Base-by-base conservation (phyloP, 2,329 filamentous ascomycete genomes). In the Aureobasidium sp. region DNA sequence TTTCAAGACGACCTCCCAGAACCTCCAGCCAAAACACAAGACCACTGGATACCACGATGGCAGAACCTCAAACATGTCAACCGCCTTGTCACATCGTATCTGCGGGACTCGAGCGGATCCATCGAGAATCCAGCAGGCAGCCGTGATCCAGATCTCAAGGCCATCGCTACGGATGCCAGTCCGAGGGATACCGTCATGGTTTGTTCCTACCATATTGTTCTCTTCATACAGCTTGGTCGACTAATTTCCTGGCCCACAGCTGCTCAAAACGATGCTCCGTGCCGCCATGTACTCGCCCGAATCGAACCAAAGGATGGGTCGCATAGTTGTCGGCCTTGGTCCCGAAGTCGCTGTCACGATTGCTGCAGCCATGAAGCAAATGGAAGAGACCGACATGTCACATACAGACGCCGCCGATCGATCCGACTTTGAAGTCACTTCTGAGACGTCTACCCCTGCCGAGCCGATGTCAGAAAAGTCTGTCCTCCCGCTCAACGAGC, bases 51-150 rank as follows among this genome's bases (percentile, higher is more conserved):
- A 55, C 75, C 77, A 51, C 73, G 76, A 74, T 81, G 79, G 79
- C 79, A 81, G 73, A 81, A 81, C 66, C 72, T 81, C 63, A 81
- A 81, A 69, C 76, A 79, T 65, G 74, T 81, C 65, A 77, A 80
- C 67, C 76, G 77, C 44, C 72, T 76, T 66, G 73, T 80, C 60
- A 76, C 77, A 29, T 75, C 77, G 29, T 81, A 80, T 69, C 77
- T 81, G 60, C 73, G 78, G 20, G 79, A 81, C 63, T 75, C 73
- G 9, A 74, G 73, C 66, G 76, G 64, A 74, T 74, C 69, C 71
- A 70, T 62, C 71, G 75, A 64, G 70, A 76, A 61, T 66, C 76
- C 56, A 73, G 68, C 63, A 73, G 71, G 67, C 67, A 72, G 67
- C 70, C 75, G 70, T 69, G 74, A 62, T 8, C 77, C 79, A 20